Percentiles rank a stretch among this genome's conserved stretches.
Evolutionary conservation across 495 filamentous ascomycete species (phyloP).

Genomic region (Podospora anserina): DNA sequence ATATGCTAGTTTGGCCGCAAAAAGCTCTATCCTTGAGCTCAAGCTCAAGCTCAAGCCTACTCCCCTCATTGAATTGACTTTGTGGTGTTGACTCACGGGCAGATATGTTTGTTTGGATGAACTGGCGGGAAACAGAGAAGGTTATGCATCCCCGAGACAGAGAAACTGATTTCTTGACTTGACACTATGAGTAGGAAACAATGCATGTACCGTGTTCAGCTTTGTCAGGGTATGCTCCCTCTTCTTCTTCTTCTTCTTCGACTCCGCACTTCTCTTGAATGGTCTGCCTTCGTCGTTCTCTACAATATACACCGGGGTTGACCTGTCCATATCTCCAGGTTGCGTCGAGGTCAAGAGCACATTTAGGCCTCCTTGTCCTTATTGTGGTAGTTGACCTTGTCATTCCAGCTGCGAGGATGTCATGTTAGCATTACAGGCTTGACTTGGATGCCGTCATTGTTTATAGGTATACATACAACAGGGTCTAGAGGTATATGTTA

Average conservation of each 20-base stretch:
- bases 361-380: conserved; percentile 67
- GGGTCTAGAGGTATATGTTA: conserved; percentile 28
- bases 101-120: background rate
- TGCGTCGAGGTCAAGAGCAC: background rate
- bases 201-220: conserved; percentile 18
- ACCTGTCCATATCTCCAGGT: background rate
- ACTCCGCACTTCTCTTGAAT: background rate
- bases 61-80: too few relatives aligned
- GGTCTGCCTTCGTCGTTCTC: background rate
- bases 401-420: conserved; percentile 77
- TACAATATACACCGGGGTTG: background rate
- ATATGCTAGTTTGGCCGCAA: background rate
- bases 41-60: background rate
- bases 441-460: conserved; percentile 8
- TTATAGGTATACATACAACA: conserved; percentile 38
- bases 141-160: background rate
- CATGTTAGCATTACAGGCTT: conserved; percentile 1
- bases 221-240: conserved; percentile 6
- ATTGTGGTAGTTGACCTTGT: conserved; percentile 92
- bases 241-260: background rate
- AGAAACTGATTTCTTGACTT: conserved; percentile 14
- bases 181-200: conserved; percentile 24
- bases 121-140: background rate
- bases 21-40: background rate
- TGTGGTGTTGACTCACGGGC: background rate